These are phyloP conservation scores for Omphalotus olearius DNA, from an alignment of 1,284 basidiomycete species.

Conservation along the genomic window DNA sequence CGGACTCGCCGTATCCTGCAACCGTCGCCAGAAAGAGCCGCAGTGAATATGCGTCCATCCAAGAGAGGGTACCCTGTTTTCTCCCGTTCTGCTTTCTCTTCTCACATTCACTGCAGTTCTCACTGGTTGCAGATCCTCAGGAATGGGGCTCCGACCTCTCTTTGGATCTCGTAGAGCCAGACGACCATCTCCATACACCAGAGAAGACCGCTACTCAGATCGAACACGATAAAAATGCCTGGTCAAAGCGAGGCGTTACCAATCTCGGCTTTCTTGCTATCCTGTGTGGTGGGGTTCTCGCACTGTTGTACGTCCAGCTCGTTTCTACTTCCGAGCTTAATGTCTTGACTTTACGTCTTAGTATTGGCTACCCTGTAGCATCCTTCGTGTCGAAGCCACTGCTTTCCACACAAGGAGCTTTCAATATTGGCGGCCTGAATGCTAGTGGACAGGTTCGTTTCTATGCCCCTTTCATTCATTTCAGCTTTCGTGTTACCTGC, in stretches of 20 bases:
- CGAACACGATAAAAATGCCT: slow-evolving; percentile 25
- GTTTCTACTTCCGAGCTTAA: background rate
- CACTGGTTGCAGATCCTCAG: slow-evolving; percentile 30
- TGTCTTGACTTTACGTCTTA: slow-evolving; percentile 14
- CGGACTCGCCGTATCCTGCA: slow-evolving; percentile 21
- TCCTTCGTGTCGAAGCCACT: slow-evolving; percentile 35
- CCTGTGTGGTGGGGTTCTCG: slow-evolving; percentile 19
- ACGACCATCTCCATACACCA: slow-evolving; percentile 36
- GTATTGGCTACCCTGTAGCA: slow-evolving; percentile 32
- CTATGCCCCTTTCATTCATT: background rate
- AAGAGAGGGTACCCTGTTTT: slow-evolving; percentile 9
- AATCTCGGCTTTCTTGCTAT: slow-evolving; percentile 50
- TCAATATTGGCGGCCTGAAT: slow-evolving; percentile 64
- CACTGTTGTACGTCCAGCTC: slow-evolving; percentile 6
- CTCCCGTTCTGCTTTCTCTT: background rate
- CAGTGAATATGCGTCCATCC: slow-evolving; percentile 11
- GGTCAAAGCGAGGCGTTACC: slow-evolving; percentile 35
- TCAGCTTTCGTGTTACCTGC: background rate
- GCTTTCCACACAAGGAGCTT: slow-evolving; percentile 37
- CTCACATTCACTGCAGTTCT: slow-evolving; percentile 23
- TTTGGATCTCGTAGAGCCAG: slow-evolving; percentile 27
- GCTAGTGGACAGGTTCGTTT: slow-evolving; percentile 21
- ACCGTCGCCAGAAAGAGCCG: slow-evolving; percentile 5
- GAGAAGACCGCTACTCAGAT: slow-evolving; percentile 16
- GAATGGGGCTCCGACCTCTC: slow-evolving; percentile 30